Evolutionary conservation across 305 asterid genomes (phyloP).

Genomic region (Fraxinus sp.): DNA sequence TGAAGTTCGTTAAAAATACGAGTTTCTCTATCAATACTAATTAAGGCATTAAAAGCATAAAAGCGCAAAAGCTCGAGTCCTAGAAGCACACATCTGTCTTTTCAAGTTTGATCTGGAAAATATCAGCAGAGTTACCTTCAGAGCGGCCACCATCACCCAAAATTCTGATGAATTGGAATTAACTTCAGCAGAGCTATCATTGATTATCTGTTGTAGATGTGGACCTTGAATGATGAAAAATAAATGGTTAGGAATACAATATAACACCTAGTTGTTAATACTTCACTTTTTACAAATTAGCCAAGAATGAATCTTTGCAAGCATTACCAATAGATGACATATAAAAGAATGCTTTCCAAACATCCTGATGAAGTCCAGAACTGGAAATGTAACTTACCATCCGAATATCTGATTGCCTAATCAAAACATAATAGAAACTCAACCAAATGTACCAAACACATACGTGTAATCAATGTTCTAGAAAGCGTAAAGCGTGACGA

Average conservation of each 20-base stretch:
- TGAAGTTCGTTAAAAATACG: neutral
- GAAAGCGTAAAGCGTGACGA: too few relatives aligned
- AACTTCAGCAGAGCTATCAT: constrained; percentile 71
- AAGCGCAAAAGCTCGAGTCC: neutral
- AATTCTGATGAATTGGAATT: constrained; percentile 74
- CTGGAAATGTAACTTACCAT: neutral
- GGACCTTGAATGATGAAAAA: constrained; percentile 53
- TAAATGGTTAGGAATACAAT: constrained; percentile 3
- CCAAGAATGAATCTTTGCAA: neutral
- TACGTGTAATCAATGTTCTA: neutral
- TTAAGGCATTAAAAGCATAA: neutral
- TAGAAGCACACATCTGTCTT: neutral
- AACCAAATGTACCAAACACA: neutral
- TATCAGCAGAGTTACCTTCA: constrained; percentile 51
- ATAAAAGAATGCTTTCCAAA: neutral
- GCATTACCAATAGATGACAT: neutral
- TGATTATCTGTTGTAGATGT: constrained; percentile 55
- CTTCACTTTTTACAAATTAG: neutral
- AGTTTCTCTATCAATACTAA: neutral
- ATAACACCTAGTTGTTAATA: neutral
- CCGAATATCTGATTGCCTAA: neutral
- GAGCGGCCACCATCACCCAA: constrained; percentile 93
- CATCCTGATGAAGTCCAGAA: neutral
- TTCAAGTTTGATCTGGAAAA: constrained; percentile 5
- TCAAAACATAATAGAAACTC: neutral